Percentiles rank a stretch among this genome's conserved stretches.
These are phyloP conservation scores for Thalassiosira livingstoniorum DNA, from an alignment of 352 stramenopile species.

Conservation along the genomic window DNA sequence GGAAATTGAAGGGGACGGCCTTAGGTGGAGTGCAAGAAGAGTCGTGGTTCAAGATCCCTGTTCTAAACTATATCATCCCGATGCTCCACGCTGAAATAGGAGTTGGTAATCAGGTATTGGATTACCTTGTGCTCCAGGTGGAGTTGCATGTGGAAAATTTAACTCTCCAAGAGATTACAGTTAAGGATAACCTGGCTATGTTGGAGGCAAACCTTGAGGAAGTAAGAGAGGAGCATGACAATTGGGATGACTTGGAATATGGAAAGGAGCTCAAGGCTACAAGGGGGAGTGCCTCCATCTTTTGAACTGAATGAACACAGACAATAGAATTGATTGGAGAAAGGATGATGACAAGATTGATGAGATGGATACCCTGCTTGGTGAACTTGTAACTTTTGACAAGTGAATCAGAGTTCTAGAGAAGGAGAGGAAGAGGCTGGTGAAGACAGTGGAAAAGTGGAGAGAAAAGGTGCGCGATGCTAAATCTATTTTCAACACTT, in stretches of 20 bases:
- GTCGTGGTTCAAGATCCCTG: slow-evolving; percentile 28
- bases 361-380: too few relatives aligned
- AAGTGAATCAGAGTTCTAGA: too few relatives aligned
- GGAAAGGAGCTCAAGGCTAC: neutral
- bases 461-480: neutral
- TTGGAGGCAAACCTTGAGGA: neutral
- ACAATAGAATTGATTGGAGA: neutral
- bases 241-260: slow-evolving; percentile 4
- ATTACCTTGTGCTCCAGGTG: slow-evolving; percentile 6
- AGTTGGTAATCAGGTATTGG: slow-evolving; percentile 15
- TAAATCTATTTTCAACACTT: neutral
- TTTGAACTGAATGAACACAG: too few relatives aligned
- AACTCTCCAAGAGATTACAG: neutral
- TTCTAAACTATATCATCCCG: slow-evolving; percentile 7
- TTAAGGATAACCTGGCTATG: neutral
- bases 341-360: neutral
- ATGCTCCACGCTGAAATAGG: slow-evolving; percentile 25
- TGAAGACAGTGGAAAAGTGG: neutral
- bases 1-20: too few relatives aligned
- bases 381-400: too few relatives aligned
- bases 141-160: neutral
- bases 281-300: neutral
- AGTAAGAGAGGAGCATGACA: neutral
- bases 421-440: neutral
- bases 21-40: slow-evolving; percentile 1